Percentiles rank a stretch among this genome's conserved stretches.
Evolutionary conservation across 140 eudicot species (phyloP).

Genomic region (Bidens hawaiensis): DNA sequence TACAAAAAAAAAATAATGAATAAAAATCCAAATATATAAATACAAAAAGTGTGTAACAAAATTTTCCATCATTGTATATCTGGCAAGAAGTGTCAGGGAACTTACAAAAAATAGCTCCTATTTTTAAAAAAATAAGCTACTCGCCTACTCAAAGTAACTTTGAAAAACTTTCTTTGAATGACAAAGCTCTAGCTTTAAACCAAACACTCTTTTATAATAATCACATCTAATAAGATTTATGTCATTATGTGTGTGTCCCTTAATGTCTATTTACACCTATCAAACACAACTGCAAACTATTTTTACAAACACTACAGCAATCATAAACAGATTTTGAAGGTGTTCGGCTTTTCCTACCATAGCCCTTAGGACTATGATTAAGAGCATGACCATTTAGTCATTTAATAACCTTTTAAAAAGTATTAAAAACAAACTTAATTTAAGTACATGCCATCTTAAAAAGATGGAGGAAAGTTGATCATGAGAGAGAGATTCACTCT

Average conservation of each 20-base stretch:
- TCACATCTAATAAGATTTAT: background rate
- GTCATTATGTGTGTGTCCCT: background rate
- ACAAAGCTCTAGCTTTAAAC: background rate
- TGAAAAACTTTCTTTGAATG: background rate
- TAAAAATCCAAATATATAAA: background rate
- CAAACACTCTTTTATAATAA: background rate
- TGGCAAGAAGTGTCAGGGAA: background rate
- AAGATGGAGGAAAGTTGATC: background rate
- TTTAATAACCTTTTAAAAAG: background rate
- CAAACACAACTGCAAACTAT: background rate
- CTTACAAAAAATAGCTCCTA: background rate
- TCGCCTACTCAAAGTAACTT: background rate
- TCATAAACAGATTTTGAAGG: background rate
- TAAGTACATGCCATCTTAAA: background rate
- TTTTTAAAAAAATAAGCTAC: background rate
- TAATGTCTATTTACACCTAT: background rate
- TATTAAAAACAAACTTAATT: background rate
- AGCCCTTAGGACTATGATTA: background rate
- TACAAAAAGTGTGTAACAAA: background rate
- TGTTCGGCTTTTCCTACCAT: background rate
- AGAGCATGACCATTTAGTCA: background rate
- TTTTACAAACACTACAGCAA: background rate
- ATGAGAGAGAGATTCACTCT: background rate
- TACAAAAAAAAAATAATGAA: conserved; percentile 26
- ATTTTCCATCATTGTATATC: background rate